Conservation (phyloP, 164 flowering plant species). For the Tetrastigma voinierianum region DNA sequence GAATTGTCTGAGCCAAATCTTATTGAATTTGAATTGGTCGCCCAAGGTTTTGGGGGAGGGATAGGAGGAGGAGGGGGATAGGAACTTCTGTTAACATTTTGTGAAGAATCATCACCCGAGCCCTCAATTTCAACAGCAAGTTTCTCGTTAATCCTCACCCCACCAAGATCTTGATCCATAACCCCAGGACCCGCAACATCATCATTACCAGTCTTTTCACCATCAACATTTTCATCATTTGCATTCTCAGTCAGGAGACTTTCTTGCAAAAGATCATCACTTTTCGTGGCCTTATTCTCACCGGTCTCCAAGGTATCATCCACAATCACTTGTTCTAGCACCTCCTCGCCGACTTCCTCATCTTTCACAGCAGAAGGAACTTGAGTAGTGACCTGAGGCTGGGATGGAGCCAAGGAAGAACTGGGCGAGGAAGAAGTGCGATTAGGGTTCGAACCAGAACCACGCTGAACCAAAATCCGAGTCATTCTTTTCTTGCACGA, state of each 20-base stretch:
- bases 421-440: slow-evolving; percentile 52
- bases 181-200: slow-evolving; percentile 33
- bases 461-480: slow-evolving; percentile 81
- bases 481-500: slow-evolving; percentile 51
- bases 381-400: slow-evolving; percentile 24
- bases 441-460: slow-evolving; percentile 67
- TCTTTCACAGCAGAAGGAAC: slow-evolving; percentile 40
- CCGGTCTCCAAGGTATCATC: slow-evolving; percentile 41
- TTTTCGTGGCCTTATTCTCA: slow-evolving; percentile 33
- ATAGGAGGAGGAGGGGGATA: slow-evolving; percentile 94
- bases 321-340: slow-evolving; percentile 33
- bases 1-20: slow-evolving; percentile 45
- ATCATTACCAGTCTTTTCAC: slow-evolving; percentile 32
- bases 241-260: slow-evolving; percentile 25
- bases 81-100: slow-evolving; percentile 32
- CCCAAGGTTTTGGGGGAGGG: slow-evolving; percentile 75
- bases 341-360: slow-evolving; percentile 55
- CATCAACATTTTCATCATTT: slow-evolving; percentile 29
- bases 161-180: slow-evolving; percentile 33
- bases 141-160: slow-evolving; percentile 41
- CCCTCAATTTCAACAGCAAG: slow-evolving; percentile 35
- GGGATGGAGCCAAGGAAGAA: slow-evolving; percentile 43
- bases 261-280: slow-evolving; percentile 39
- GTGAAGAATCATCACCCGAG: slow-evolving; percentile 33
- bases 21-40: slow-evolving; percentile 41